Percentiles rank a stretch among this genome's conserved stretches.
Conservation (phyloP, 352 stramenopile genomes). For the Phytophthora sp. region DNA sequence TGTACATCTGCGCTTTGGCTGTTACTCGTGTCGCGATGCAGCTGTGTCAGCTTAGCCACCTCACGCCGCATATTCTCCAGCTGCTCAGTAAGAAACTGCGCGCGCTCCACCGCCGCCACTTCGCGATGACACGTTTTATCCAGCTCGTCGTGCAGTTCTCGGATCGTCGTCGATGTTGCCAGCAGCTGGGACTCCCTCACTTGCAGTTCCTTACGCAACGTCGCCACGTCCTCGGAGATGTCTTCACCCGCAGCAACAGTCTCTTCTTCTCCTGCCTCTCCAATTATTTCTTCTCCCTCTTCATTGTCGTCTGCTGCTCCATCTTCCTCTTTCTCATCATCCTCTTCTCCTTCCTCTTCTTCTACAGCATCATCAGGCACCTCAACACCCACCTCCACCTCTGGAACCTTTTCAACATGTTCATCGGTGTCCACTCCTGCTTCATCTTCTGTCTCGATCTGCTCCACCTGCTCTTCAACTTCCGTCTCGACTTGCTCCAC, state of each 20-base stretch:
- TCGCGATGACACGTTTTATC: conserved; percentile 77
- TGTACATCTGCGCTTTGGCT: conserved; percentile 56
- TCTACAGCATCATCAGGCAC: no score
- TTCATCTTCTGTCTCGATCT: no score
- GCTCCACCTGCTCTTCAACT: not conserved
- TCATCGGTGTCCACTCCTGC: no score
- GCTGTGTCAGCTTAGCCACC: conserved; percentile 60
- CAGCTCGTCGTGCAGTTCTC: conserved; percentile 78
- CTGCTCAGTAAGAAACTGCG: conserved; percentile 68
- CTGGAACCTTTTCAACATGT: no score
- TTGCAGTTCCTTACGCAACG: conserved; percentile 46
- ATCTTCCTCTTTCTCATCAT: conserved; percentile 2
- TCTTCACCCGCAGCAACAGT: no score
- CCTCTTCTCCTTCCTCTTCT: not conserved
- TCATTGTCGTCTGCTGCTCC: not conserved
- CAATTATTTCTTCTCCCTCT: no score
- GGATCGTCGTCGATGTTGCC: conserved; percentile 63
- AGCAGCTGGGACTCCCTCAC: conserved; percentile 73
- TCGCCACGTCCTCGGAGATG: conserved; percentile 19
- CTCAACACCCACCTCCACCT: no score
- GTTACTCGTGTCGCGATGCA: conserved; percentile 37
- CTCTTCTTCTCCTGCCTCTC: no score
- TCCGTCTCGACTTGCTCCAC: conserved; percentile 1
- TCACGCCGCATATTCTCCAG: conserved; percentile 67
- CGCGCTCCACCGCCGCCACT: conserved; percentile 61